A percentile compares a stretch with the other conserved stretches of the same genome.
These are phyloP conservation scores for Diaporthe longicolla DNA, from an alignment of 2,329 filamentous ascomycete species.

Conservation along the genomic window DNA sequence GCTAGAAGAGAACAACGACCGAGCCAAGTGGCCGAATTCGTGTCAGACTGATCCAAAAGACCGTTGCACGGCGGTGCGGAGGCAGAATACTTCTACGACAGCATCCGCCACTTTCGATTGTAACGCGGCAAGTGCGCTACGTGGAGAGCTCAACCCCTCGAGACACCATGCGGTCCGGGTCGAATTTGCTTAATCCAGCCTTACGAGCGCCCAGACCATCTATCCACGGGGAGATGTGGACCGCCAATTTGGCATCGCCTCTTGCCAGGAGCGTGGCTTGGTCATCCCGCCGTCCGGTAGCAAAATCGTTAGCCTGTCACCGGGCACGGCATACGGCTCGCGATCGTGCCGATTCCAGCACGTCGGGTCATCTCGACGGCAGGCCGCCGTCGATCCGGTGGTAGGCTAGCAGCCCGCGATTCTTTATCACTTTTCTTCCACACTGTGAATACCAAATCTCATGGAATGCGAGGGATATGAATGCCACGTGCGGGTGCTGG, in stretches of 20 bases:
- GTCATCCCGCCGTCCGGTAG: neutral
- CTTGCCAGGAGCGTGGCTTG: conserved; percentile 13
- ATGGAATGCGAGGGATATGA: conserved; percentile 14
- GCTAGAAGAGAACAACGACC: neutral
- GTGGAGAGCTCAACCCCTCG: neutral
- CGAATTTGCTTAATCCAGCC: conserved; percentile 15
- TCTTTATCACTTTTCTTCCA: neutral
- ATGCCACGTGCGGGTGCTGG: conserved; percentile 23
- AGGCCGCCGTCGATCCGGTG: neutral
- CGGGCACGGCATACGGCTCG: neutral
- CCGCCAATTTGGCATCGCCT: conserved; percentile 11
- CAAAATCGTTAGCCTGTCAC: neutral
- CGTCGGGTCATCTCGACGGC: conserved; percentile 14
- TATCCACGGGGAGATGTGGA: conserved; percentile 4
- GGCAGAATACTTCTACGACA: neutral
- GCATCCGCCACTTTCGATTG: neutral
- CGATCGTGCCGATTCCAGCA: conserved; percentile 12
- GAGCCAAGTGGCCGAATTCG: conserved; percentile 12
- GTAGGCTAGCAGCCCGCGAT: neutral
- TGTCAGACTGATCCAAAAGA: neutral
- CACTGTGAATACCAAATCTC: conserved; percentile 1
- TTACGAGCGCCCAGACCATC: conserved; percentile 20
- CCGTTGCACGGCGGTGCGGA: neutral
- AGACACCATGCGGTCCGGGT: conserved; percentile 25
- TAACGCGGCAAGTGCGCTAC: neutral